A percentile compares a stretch with the other conserved stretches of the same genome.
phyloP scores from a whole-genome alignment of 371 early-diverging fungal genomes.

The Mucor saturninus region DNA sequence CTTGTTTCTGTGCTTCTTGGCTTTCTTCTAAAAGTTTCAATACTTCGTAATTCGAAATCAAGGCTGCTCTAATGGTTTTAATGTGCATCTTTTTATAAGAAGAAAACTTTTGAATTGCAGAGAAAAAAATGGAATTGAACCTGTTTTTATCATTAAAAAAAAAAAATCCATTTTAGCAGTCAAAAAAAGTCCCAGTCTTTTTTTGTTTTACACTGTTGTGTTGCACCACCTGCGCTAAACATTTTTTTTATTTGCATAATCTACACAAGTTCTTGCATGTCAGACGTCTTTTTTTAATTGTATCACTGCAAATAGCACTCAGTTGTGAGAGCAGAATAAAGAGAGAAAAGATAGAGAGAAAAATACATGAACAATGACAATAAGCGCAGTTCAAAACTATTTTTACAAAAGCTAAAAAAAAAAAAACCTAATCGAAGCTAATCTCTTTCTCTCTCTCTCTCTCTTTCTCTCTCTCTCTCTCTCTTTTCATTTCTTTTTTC shows the following conservation, averaged over 20 bases:
- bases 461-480: neutral
- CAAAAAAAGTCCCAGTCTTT: no score
- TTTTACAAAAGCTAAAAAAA: neutral
- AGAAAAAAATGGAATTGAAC: neutral
- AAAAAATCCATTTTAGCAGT: no score
- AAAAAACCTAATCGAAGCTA: neutral
- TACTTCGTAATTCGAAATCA: slow-evolving; percentile 70
- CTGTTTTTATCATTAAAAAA: neutral
- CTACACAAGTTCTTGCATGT: no score
- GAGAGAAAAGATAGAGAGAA: no score
- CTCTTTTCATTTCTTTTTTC: neutral
- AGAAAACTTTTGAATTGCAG: no score
- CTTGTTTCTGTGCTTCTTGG: slow-evolving; percentile 45
- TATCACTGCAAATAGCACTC: no score
- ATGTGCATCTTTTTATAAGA: slow-evolving; percentile 50
- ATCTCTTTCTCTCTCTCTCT: slow-evolving; percentile 6
- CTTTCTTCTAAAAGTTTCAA: slow-evolving; percentile 56
- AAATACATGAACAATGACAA: no score
- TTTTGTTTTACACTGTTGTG: no score
- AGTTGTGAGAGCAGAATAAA: no score
- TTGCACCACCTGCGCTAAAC: no score
- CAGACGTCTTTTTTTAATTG: no score
- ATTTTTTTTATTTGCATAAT: no score
- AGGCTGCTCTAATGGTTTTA: slow-evolving; percentile 54
- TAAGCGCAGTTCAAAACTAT: neutral